Evolutionary conservation across 2,329 filamentous ascomycete species (phyloP).

Genomic region (Trichophyton rubrum): DNA sequence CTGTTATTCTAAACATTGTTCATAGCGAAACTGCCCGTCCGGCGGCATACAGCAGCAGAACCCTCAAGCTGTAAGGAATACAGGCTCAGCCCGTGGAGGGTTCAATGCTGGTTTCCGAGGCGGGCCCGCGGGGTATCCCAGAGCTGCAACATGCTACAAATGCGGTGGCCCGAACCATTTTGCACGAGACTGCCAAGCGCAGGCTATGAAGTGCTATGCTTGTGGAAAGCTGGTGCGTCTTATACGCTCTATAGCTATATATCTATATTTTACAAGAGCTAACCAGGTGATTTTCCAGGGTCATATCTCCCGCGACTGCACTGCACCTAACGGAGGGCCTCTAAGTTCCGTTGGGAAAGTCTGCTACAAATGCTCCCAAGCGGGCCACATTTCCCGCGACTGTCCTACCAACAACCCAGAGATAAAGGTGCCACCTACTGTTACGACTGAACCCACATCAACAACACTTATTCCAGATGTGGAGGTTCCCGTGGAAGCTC

Average conservation of each 20-base stretch:
- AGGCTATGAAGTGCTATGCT: conserved; percentile 97
- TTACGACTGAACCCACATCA: conserved; percentile 23
- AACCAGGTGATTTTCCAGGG: conserved; percentile 34
- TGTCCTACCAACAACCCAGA: conserved; percentile 63
- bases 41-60: conserved; percentile 44
- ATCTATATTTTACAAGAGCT: not conserved
- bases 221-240: conserved; percentile 64
- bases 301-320: conserved; percentile 91
- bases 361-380: conserved; percentile 94
- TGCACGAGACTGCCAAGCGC: conserved; percentile 93
- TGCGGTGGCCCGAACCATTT: conserved; percentile 89
- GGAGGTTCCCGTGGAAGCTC: conserved; percentile 21
- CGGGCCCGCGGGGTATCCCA: conserved; percentile 49
- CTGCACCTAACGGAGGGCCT: conserved; percentile 87
- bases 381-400: conserved; percentile 90
- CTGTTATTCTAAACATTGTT: not conserved
- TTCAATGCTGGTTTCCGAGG: conserved; percentile 54
- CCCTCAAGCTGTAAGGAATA: conserved; percentile 50
- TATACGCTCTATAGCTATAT: not conserved
- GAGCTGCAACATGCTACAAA: conserved; percentile 52
- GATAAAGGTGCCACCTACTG: conserved; percentile 20
- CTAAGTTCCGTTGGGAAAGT: conserved; percentile 95
- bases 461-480: conserved; percentile 26
- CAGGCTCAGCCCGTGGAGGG: conserved; percentile 54
- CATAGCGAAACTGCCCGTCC: conserved; percentile 14